These are phyloP conservation scores for Kokia cookei DNA, from an alignment of 441 rosid species.

Conservation along the genomic window DNA sequence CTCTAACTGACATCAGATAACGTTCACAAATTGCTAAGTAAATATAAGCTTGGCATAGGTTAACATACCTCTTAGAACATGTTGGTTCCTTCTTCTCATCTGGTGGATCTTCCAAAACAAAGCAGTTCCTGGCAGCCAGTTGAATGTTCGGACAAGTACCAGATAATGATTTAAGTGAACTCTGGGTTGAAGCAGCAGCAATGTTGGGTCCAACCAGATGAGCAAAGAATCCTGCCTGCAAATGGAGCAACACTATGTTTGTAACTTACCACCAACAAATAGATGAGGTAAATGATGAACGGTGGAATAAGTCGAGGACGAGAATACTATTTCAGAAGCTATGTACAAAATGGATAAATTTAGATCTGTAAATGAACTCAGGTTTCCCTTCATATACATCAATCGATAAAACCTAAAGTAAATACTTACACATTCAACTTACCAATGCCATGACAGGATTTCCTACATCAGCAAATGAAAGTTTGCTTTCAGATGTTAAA, in stretches of 20 bases:
- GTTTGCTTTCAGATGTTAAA: constrained; percentile 50
- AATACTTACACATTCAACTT: constrained; percentile 24
- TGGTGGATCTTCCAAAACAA: constrained; percentile 89
- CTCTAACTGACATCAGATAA: constrained; percentile 34
- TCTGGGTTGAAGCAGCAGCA: constrained; percentile 69
- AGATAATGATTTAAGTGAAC: constrained; percentile 61
- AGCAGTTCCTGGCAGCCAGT: constrained; percentile 86
- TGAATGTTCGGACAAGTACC: constrained; percentile 52
- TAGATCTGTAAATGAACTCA: neutral
- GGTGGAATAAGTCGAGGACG: neutral
- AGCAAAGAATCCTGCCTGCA: constrained; percentile 75
- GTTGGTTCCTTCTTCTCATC: constrained; percentile 41
- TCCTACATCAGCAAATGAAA: constrained; percentile 89
- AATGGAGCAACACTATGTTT: neutral
- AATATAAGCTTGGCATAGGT: constrained; percentile 7
- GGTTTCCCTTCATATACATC: neutral
- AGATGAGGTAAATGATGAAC: neutral
- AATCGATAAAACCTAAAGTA: neutral
- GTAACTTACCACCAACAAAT: neutral
- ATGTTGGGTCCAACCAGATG: constrained; percentile 56
- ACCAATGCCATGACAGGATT: constrained; percentile 98
- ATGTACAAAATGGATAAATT: neutral
- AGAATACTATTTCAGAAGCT: neutral
- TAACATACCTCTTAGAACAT: constrained; percentile 52
- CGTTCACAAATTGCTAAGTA: constrained; percentile 14